Evolutionary conservation across 306 rosid species (phyloP).

Genomic region (Aeschynomene evenia): DNA sequence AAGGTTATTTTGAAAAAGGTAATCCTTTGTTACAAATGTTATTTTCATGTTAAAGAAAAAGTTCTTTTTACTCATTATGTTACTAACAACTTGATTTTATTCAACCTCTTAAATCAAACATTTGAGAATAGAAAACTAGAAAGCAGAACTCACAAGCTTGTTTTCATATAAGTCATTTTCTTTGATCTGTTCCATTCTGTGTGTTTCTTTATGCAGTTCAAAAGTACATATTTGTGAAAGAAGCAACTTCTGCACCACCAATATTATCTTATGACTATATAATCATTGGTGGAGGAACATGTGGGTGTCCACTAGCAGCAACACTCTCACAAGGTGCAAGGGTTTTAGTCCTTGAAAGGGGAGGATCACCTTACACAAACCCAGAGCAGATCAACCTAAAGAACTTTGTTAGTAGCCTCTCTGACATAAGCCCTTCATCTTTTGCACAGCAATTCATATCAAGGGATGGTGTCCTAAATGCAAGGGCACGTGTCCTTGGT

Average conservation of each 20-base stretch:
- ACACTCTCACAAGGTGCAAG: conserved; percentile 62
- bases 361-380: conserved; percentile 67
- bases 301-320: conserved; percentile 86
- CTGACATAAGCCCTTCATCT: conserved; percentile 50
- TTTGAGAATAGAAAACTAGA: conserved; percentile 15
- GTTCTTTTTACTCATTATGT: neutral
- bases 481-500: conserved; percentile 53
- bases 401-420: conserved; percentile 41
- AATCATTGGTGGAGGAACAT: conserved; percentile 76
- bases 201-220: conserved; percentile 37
- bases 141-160: neutral
- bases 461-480: conserved; percentile 54
- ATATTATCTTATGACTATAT: conserved; percentile 54
- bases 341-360: conserved; percentile 66
- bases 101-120: neutral
- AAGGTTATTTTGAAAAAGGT: conserved; percentile 26
- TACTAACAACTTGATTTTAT: neutral
- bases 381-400: conserved; percentile 42
- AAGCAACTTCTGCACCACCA: conserved; percentile 58
- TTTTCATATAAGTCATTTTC: neutral
- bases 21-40: neutral
- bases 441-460: conserved; percentile 67
- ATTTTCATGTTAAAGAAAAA: neutral
- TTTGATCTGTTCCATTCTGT: neutral
- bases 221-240: conserved; percentile 43